Conservation (phyloP, 768 basidiomycete species). For the Pulveroboletus sp. region DNA sequence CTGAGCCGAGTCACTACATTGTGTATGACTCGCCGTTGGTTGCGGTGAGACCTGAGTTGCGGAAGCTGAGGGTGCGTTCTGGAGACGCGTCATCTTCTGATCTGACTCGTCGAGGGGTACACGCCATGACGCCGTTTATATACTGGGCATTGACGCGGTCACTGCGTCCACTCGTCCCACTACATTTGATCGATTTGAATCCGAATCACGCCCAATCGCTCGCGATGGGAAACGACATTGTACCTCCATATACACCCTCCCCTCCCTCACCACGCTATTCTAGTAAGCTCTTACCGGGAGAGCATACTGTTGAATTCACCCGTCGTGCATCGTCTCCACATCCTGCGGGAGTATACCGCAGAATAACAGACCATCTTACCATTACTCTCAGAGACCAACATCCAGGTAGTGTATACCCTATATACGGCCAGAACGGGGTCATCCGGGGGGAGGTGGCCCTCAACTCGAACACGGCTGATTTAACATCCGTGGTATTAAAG, state of each 20-base stretch:
- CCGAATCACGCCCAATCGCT: not conserved
- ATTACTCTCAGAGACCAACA: slow-evolving; percentile 23
- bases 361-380: slow-evolving; percentile 28
- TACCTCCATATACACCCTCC: slow-evolving; percentile 54
- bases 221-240: slow-evolving; percentile 15
- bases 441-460: slow-evolving; percentile 25
- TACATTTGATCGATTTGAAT: not conserved
- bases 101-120: slow-evolving; percentile 1
- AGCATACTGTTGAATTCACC: slow-evolving; percentile 48
- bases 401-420: slow-evolving; percentile 20
- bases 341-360: slow-evolving; percentile 22
- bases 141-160: not conserved
- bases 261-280: slow-evolving; percentile 56
- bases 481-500: slow-evolving; percentile 23
- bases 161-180: not conserved
- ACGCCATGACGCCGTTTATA: not conserved
- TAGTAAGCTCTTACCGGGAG: slow-evolving; percentile 44
- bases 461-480: not conserved
- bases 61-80: not conserved
- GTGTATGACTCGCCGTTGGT: not conserved
- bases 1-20: not conserved
- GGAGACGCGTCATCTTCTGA: not conserved
- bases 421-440: slow-evolving; percentile 19
- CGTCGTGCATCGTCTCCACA: slow-evolving; percentile 16
- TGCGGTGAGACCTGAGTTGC: no score